Base-by-base conservation (phyloP, 768 basidiomycete species). In the Macrocybe gigantea region DNA sequence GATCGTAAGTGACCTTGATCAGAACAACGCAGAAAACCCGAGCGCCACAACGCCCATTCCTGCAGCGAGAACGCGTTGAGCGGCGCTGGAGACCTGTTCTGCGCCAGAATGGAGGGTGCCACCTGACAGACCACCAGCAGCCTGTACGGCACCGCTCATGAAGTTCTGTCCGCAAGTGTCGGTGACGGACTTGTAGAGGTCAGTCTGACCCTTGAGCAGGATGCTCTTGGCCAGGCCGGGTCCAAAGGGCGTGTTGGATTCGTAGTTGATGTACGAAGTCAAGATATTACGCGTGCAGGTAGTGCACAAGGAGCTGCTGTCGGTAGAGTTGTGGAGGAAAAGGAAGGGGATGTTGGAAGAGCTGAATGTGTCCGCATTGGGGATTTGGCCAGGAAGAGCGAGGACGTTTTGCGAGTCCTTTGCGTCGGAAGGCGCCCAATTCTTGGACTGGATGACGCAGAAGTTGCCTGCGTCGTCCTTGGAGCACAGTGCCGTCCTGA, bases 231-330 rank as follows among this genome's bases (percentile, higher is more conserved):
- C 45, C 29, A 96, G 59, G 43, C 95, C 93, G 30, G 85, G 79
- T 6, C 77, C 88, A 64, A 92, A 97, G 1, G 86, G 85, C 38
- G 71, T 67, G 48, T 64, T 63, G 37, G 80, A 77, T 68, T 93
- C 88, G 65, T 79, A 94, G 48, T 70, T 64, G 64, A 90, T 82
- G 76, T 89, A 99, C 7, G 81, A 55, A 1, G 80, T 78, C 54
- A 98, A 61, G 60, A 93, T 70, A 53, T 76, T 77, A 62, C 86
- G 80, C 9, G 89, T 82, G 82, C 95, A 98, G 10, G 82, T 56
- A 2, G 75, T 82, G 82, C 95, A 97, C 38, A 96, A 83, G 15
- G 65, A 45, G 29, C 64, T 55, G n/a, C 71, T 63, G 29, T 74
- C 34, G 60, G 78, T 66, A 51, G 57, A 52, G 39, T 85, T 71